Conservation (phyloP, 306 rosid genomes). For the Fagus crenata region DNA sequence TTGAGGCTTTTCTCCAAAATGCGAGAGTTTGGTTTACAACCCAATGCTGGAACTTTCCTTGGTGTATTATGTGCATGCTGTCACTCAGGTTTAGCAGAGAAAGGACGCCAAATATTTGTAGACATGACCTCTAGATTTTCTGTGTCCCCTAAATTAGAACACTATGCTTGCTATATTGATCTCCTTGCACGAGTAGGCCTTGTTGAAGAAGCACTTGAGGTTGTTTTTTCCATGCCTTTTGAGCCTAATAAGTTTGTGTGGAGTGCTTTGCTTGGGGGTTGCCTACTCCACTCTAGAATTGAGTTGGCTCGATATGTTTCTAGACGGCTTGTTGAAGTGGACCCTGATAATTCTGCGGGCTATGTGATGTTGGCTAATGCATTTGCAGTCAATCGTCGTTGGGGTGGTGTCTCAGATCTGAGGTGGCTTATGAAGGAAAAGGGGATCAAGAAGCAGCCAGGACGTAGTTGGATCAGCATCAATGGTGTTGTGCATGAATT, state of each 20-base stretch:
- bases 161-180: conserved; percentile 64
- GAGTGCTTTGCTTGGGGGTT: conserved; percentile 65
- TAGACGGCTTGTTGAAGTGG: conserved; percentile 50
- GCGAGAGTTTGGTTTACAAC: conserved; percentile 46
- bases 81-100: conserved; percentile 54
- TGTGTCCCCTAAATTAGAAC: conserved; percentile 46
- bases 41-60: conserved; percentile 54
- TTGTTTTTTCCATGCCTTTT: conserved; percentile 52
- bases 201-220: conserved; percentile 55
- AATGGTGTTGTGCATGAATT: conserved; percentile 63
- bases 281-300: conserved; percentile 58
- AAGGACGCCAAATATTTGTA: conserved; percentile 49
- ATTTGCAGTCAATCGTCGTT: conserved; percentile 49
- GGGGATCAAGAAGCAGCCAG: conserved; percentile 56
- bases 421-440: conserved; percentile 58
- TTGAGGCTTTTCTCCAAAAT: conserved; percentile 48
- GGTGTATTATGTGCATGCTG: conserved; percentile 58
- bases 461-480: conserved; percentile 62
- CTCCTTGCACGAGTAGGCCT: conserved; percentile 58
- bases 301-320: conserved; percentile 57
- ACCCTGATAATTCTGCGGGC: conserved; percentile 51
- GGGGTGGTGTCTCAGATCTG: conserved; percentile 49
- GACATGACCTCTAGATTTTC: conserved; percentile 30
- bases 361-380: conserved; percentile 66
- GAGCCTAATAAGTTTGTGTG: conserved; percentile 60